Conservation (phyloP, 1,284 basidiomycete genomes). For the Puccinia polysora region DNA sequence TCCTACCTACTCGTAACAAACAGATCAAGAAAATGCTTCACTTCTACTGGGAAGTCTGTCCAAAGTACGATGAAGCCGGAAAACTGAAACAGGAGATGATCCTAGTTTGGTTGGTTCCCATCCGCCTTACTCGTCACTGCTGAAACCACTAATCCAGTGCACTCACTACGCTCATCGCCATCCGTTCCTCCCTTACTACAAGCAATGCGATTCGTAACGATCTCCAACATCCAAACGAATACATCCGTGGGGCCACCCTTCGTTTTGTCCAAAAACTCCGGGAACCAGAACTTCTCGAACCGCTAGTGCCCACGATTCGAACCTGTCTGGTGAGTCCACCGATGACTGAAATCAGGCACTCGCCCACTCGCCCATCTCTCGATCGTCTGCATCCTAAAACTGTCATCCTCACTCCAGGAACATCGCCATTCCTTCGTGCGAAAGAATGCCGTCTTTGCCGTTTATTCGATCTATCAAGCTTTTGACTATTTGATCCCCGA, state of each 20-base stretch:
- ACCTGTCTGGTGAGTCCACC: constrained; percentile 63
- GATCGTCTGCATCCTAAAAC: neutral
- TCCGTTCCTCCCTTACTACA: constrained; percentile 49
- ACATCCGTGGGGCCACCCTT: constrained; percentile 93
- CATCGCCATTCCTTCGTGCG: constrained; percentile 97
- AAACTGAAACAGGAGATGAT: constrained; percentile 99
- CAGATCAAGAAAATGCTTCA: constrained; percentile 96
- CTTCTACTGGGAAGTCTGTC: constrained; percentile 99
- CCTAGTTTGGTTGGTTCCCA: constrained; percentile 76
- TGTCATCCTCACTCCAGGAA: constrained; percentile 61
- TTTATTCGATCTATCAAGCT: constrained; percentile 88
- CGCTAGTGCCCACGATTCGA: constrained; percentile 86
- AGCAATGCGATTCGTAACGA: constrained; percentile 98
- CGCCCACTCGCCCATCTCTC: no score
- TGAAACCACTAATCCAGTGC: constrained; percentile 1
- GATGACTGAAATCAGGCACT: neutral
- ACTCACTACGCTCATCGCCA: constrained; percentile 33
- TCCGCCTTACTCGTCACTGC: neutral
- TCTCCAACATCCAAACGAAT: constrained; percentile 99
- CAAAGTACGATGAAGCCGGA: constrained; percentile 93
- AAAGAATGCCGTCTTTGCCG: constrained; percentile 96
- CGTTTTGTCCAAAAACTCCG: constrained; percentile 95
- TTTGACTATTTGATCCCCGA: constrained; percentile 94
- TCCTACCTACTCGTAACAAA: constrained; percentile 91
- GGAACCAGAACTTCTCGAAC: constrained; percentile 91